Evolutionary conservation across 306 rosid genomes (phyloP).

Genomic region (Hippophae gyantsensis): DNA sequence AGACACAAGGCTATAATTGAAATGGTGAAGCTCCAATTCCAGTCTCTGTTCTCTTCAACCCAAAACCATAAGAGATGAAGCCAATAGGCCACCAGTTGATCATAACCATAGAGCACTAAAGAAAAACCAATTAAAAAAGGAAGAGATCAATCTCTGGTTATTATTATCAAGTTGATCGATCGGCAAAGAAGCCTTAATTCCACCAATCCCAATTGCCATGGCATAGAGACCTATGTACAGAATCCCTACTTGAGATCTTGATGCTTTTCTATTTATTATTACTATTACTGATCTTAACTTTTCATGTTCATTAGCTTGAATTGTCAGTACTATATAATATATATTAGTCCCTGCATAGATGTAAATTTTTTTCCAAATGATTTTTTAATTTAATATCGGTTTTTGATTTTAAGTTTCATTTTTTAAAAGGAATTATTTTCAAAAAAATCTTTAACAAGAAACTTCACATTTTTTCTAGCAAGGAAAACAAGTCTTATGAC

Average conservation of each 20-base stretch:
- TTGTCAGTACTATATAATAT: constrained; percentile 20
- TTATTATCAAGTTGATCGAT: constrained; percentile 31
- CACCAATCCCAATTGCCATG: constrained; percentile 25
- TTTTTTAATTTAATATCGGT: background rate
- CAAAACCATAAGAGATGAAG: constrained; percentile 27
- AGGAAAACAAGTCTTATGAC: no score
- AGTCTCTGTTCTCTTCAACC: constrained; percentile 30
- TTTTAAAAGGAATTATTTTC: background rate
- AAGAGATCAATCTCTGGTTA: constrained; percentile 23
- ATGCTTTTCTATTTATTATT: constrained; percentile 4
- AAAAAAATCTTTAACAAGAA: no score
- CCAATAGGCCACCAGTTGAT: constrained; percentile 16
- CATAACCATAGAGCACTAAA: constrained; percentile 12
- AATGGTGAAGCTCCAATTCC: constrained; percentile 23
- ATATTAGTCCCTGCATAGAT: constrained; percentile 15
- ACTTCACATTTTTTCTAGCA: no score
- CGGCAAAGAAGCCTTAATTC: constrained; percentile 33
- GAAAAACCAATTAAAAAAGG: constrained; percentile 39
- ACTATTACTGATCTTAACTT: background rate
- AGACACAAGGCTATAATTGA: constrained; percentile 12
- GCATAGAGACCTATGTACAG: constrained; percentile 24
- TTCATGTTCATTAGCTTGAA: constrained; percentile 19
- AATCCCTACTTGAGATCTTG: constrained; percentile 14
- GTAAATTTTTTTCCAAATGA: background rate
- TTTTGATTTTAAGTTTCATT: background rate